Conservation (phyloP, 441 rosid species). For the Corymbia calophylla region DNA sequence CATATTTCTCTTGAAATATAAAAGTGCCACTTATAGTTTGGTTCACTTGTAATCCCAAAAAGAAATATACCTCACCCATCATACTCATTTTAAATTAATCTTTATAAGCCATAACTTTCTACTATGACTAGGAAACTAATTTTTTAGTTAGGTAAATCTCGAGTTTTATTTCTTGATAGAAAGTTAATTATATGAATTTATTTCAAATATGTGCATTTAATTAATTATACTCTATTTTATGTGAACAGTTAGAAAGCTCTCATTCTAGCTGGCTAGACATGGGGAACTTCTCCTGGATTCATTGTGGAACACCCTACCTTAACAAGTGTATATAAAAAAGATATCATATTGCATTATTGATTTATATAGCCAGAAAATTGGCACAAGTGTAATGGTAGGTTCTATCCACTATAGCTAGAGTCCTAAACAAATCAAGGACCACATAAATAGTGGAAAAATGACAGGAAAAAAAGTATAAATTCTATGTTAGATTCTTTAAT, state of each 20-base stretch:
- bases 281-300: background rate
- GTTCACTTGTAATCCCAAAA: background rate
- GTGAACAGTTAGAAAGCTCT: background rate
- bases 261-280: background rate
- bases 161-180: background rate
- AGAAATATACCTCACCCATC: background rate
- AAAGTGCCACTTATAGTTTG: background rate
- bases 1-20: background rate
- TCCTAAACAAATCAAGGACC: background rate
- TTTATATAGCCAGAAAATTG: background rate
- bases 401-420: background rate
- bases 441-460: background rate
- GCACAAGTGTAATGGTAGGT: background rate
- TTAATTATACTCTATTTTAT: background rate
- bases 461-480: background rate
- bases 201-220: background rate
- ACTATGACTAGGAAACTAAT: background rate
- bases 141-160: background rate
- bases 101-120: background rate
- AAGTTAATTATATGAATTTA: too few species aligned
- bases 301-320: background rate
- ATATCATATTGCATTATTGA: background rate
- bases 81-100: background rate
- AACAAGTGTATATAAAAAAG: background rate
- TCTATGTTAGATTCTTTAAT: background rate